Base-by-base conservation (phyloP, 176 grass and related monocot species). In the Eragrostis curvula region DNA sequence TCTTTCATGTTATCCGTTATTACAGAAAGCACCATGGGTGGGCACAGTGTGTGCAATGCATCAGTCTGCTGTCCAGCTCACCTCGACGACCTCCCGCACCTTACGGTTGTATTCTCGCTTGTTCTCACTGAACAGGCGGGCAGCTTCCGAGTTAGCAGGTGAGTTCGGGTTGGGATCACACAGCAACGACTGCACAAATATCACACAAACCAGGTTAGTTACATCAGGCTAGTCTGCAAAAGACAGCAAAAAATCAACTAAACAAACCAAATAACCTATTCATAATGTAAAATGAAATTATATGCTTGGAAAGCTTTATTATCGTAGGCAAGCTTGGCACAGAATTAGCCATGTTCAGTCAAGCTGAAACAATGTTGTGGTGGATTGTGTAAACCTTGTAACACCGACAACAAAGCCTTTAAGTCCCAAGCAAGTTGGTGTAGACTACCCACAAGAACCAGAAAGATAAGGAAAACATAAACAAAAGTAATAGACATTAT, bases 101-200 rank as follows among this genome's bases (percentile, higher is more conserved):
- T 90, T 88, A 20, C 95, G 89, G 71, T 98, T 98, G 88, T 98
- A 97, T 41, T 98, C 96, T 8, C 92, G 90, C 86, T 98, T 98
- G 68, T 93, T 95, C 87, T 95, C 96, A 12, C 88, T 98, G 90
- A 95, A 98, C 68, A 98, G 58, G 39, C 95, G 92, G 20, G 95
- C 90, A 18, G 95, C 92, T 88, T 98, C 95, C 42, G 95, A 98
- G 70, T 98, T 98, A 42, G 95, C 95, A 52, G 95, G 92, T 25
- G 95, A 98, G 67, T 94, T 93, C 24, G 95, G 95, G 85, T 98
- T 98, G 36, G 92, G 95, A 66, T 98, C 96, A 27, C 96, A 98
- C 57, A 98, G 79, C 81, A 98, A 75, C 32, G 96, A 98, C 92
- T 97, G 90, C 70, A 11, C 12, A 89, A 77, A 52, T 25, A 63